A percentile compares a stretch with the other conserved stretches of the same genome.
These are phyloP conservation scores for Penicillium sp. DNA, from an alignment of 2,329 filamentous ascomycete genomes.

Conservation along the genomic window DNA sequence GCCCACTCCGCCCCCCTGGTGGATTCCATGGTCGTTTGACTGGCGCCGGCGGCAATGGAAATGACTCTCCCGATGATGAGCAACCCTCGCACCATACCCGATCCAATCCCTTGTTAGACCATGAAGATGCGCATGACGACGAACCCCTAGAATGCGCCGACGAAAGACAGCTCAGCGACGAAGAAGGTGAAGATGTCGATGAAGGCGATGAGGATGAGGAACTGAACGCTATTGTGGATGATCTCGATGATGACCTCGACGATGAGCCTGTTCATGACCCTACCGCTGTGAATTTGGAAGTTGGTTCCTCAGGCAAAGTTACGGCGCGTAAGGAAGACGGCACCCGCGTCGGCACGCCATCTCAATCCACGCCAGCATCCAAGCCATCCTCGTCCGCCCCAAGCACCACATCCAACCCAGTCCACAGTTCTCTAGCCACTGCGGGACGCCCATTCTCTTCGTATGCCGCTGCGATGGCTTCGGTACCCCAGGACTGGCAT, in stretches of 20 bases:
- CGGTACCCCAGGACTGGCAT: constrained; percentile 89
- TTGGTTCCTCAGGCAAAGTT: constrained; percentile 80
- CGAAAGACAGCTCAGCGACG: constrained; percentile 76
- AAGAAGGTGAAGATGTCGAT: constrained; percentile 61
- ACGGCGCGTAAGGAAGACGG: constrained; percentile 91
- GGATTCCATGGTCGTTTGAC: constrained; percentile 12
- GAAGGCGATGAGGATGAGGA: constrained; percentile 55
- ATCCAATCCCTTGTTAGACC: constrained; percentile 55
- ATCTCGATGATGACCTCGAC: constrained; percentile 79
- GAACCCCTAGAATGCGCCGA: constrained; percentile 87
- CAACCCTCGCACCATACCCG: constrained; percentile 60
- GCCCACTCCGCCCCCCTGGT: constrained; percentile 19
- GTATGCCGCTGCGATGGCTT: constrained; percentile 79
- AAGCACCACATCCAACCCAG: constrained; percentile 20
- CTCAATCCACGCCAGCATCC: constrained; percentile 54
- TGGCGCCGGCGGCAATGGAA: constrained; percentile 28
- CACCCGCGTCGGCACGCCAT: constrained; percentile 78
- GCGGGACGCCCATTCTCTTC: constrained; percentile 63
- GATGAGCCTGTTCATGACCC: constrained; percentile 74
- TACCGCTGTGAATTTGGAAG: constrained; percentile 86
- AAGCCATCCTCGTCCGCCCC: constrained; percentile 40
- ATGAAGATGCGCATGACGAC: constrained; percentile 60
- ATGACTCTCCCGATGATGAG: constrained; percentile 41
- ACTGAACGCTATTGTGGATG: constrained; percentile 84
- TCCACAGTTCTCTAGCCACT: constrained; percentile 50